Percentiles rank a stretch among this genome's conserved stretches.
Conservation (phyloP, 306 rosid species). For the Casuarina equisetifolia region DNA sequence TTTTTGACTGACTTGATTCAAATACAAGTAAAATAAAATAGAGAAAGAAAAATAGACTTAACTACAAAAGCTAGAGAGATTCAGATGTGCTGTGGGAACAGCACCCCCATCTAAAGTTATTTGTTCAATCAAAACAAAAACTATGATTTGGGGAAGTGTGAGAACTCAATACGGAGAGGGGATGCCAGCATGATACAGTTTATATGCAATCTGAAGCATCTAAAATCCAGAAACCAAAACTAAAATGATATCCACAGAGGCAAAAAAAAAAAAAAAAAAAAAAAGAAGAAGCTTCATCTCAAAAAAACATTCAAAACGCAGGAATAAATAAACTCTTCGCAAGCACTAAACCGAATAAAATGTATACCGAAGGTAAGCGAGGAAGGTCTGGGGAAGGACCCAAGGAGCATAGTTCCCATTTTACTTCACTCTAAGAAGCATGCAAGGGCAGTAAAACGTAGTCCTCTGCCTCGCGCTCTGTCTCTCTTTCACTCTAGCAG, state of each 20-base stretch:
- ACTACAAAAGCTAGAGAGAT: not conserved
- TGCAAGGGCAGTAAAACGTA: not conserved
- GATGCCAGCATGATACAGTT: not conserved
- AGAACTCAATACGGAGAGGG: not conserved
- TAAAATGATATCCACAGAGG: too few relatives aligned
- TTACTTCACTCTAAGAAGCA: not conserved
- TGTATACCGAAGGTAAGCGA: slow-evolving; percentile 25
- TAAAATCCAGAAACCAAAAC: not conserved
- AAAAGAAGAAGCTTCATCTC: not conserved
- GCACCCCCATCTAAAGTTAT: not conserved
- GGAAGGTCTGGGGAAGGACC: slow-evolving; percentile 34
- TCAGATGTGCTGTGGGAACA: not conserved
- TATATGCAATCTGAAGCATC: slow-evolving; percentile 13
- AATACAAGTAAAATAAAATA: not conserved
- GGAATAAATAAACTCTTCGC: not conserved
- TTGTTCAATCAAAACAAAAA: not conserved
- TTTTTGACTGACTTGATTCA: too few relatives aligned
- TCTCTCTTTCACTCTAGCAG: too few relatives aligned
- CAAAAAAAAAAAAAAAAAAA: not conserved
- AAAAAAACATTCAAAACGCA: slow-evolving; percentile 8
- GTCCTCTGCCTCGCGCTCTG: not conserved
- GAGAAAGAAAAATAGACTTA: not conserved
- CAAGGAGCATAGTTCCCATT: slow-evolving; percentile 46
- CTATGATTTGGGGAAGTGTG: not conserved
- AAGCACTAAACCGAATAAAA: not conserved